These are phyloP conservation scores for Umbelopsis sp. DNA, from an alignment of 192 early-diverging fungal species.

Conservation along the genomic window DNA sequence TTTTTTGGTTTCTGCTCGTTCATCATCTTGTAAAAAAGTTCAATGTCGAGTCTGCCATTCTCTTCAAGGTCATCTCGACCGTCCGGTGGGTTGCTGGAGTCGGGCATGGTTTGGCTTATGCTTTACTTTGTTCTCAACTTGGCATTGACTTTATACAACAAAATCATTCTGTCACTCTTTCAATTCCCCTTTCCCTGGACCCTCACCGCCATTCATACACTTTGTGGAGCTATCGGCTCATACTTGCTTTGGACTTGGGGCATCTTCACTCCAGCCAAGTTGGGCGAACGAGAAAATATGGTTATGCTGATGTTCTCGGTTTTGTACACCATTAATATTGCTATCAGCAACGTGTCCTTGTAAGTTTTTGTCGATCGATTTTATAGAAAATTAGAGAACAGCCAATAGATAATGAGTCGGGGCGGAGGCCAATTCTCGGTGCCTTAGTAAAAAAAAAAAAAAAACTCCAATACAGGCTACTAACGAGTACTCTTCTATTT, in stretches of 20 bases:
- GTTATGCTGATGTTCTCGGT: constrained; percentile 65
- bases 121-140: constrained; percentile 66
- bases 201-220: constrained; percentile 69
- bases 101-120: constrained; percentile 42
- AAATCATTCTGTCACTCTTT: constrained; percentile 62
- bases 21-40: constrained; percentile 6
- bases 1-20: neutral
- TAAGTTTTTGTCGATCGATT: constrained; percentile 52
- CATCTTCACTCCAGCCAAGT: constrained; percentile 39
- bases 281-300: constrained; percentile 43
- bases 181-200: constrained; percentile 72
- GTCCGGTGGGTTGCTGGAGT: constrained; percentile 15
- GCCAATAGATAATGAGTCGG: neutral
- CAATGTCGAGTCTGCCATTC: constrained; percentile 21
- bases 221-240: constrained; percentile 61
- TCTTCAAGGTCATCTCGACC: constrained; percentile 12
- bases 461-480: neutral
- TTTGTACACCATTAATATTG: constrained; percentile 78
- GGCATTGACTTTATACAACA: constrained; percentile 70
- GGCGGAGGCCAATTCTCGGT: constrained; percentile 15
- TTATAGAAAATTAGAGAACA: neutral
- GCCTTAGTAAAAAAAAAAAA: neutral
- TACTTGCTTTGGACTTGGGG: constrained; percentile 36
- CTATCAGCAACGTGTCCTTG: constrained; percentile 68
- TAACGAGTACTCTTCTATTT: constrained; percentile 8